Conservation (phyloP, 2,329 filamentous ascomycete genomes). For the Fusarium begoniae region DNA sequence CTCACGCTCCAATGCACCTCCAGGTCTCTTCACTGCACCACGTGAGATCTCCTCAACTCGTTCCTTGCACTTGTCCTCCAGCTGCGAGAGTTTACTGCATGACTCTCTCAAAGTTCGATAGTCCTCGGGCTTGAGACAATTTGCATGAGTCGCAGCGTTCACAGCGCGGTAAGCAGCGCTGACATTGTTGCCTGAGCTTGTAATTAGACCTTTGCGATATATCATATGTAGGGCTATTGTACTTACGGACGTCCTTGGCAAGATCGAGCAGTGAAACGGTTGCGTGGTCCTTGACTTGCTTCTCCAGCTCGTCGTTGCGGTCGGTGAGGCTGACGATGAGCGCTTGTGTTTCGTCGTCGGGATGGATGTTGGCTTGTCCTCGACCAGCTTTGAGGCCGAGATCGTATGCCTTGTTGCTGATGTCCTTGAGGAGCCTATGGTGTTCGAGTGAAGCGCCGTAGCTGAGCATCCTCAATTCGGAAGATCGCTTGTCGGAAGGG, state of each 20-base stretch:
- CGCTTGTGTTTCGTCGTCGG: background rate
- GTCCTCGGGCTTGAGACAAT: accelerated
- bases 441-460: background rate
- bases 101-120: background rate
- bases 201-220: accelerated
- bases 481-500: accelerated
- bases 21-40: accelerated
- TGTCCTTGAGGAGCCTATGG: background rate
- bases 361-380: background rate
- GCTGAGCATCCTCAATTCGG: background rate
- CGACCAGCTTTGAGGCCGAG: background rate
- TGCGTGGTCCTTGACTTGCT: accelerated
- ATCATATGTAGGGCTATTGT: accelerated
- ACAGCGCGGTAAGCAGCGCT: background rate
- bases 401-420: background rate
- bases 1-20: background rate
- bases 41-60: accelerated
- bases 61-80: background rate
- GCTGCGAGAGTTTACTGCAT: accelerated
- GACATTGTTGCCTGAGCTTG: accelerated
- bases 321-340: background rate
- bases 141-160: accelerated
- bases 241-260: background rate
- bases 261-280: background rate
- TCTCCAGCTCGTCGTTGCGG: background rate